These are phyloP conservation scores for Nigrograna mackinnonii DNA, from an alignment of 2,329 filamentous ascomycete species.

Conservation along the genomic window DNA sequence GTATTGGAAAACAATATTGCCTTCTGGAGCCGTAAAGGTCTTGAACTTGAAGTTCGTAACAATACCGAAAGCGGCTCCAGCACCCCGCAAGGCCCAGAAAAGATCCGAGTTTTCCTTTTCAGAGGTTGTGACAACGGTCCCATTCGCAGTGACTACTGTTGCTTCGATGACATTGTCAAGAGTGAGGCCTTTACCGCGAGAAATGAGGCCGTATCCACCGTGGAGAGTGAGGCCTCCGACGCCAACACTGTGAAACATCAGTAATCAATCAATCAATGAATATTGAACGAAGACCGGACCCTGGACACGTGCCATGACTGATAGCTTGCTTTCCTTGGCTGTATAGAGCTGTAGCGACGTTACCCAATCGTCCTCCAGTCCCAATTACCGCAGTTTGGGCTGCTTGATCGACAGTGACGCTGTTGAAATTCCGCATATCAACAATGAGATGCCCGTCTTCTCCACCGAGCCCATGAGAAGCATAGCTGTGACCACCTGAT, in stretches of 20 bases:
- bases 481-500: slow-evolving; percentile 67
- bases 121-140: slow-evolving; percentile 39
- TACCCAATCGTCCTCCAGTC: slow-evolving; percentile 50
- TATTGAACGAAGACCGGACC: slow-evolving; percentile 31
- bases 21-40: slow-evolving; percentile 26
- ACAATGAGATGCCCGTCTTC: slow-evolving; percentile 52
- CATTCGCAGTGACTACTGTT: slow-evolving; percentile 37
- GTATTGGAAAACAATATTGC: slow-evolving; percentile 29
- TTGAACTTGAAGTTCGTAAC: slow-evolving; percentile 39
- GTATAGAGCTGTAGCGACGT: slow-evolving; percentile 29
- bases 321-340: slow-evolving; percentile 43
- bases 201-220: slow-evolving; percentile 32
- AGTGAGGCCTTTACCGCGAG: slow-evolving; percentile 24
- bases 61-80: slow-evolving; percentile 44
- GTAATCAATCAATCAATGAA: slow-evolving; percentile 7
- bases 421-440: slow-evolving; percentile 50
- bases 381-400: slow-evolving; percentile 48
- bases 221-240: slow-evolving; percentile 28
- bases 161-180: slow-evolving; percentile 26
- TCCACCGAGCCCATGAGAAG: slow-evolving; percentile 50
- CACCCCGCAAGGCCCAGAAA: slow-evolving; percentile 45
- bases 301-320: slow-evolving; percentile 55
- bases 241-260: slow-evolving; percentile 23
- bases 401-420: slow-evolving; percentile 42
- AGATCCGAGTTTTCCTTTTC: slow-evolving; percentile 38